Conservation (phyloP, 768 basidiomycete genomes). For the Lactarius hatsudake region DNA sequence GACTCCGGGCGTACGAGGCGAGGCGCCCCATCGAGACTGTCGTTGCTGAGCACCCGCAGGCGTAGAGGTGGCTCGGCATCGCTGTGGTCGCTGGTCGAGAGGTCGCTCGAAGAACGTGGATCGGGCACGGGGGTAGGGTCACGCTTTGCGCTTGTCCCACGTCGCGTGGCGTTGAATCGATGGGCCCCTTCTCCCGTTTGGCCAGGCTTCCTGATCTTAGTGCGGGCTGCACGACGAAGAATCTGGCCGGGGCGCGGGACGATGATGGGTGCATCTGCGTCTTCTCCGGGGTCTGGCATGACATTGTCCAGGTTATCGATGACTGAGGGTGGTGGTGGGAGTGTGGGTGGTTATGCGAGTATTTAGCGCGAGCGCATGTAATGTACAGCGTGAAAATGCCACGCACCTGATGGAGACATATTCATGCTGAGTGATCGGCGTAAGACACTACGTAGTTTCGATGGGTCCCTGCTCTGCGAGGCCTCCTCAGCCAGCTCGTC, state of each 20-base stretch:
- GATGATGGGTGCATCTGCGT: slow-evolving; percentile 88
- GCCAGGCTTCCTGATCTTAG: slow-evolving; percentile 89
- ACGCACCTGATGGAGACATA: slow-evolving; percentile 78
- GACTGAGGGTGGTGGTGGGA: slow-evolving; percentile 38
- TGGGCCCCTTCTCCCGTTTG: slow-evolving; percentile 78
- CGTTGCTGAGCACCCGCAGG: slow-evolving; percentile 45
- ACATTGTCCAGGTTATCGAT: slow-evolving; percentile 62
- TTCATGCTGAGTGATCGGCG: slow-evolving; percentile 88
- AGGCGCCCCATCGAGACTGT: slow-evolving; percentile 38
- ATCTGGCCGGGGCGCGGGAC: slow-evolving; percentile 86
- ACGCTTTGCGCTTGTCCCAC: slow-evolving; percentile 37
- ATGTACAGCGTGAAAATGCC: not conserved
- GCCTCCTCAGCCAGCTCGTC: slow-evolving; percentile 93
- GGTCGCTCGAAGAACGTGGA: slow-evolving; percentile 63
- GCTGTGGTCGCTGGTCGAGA: slow-evolving; percentile 45
- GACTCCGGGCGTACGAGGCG: slow-evolving; percentile 54
- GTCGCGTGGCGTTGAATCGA: slow-evolving; percentile 59
- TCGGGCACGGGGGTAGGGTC: slow-evolving; percentile 11
- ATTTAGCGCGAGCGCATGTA: not conserved
- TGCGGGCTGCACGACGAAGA: slow-evolving; percentile 87
- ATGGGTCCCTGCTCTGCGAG: slow-evolving; percentile 75
- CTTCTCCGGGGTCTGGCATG: slow-evolving; percentile 66
- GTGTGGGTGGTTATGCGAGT: not conserved
- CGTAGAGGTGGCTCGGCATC: slow-evolving; percentile 41
- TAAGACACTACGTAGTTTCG: slow-evolving; percentile 72